Evolutionary conservation across 1,284 basidiomycete species (phyloP).

Genomic region (Malassezia dermatis): DNA sequence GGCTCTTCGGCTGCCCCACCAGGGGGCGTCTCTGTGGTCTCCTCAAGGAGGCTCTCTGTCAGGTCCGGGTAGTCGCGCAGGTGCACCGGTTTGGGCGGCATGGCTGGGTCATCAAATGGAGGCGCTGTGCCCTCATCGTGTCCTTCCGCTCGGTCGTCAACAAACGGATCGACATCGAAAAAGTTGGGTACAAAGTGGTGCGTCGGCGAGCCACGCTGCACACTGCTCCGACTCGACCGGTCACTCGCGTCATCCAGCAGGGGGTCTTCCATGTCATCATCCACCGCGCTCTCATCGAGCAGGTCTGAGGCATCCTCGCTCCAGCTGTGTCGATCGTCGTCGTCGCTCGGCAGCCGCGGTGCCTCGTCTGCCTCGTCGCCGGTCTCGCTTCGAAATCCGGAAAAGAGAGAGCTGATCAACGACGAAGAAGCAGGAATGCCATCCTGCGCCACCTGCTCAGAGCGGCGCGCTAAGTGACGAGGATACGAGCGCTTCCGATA

Average conservation of each 20-base stretch:
- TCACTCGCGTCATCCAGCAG: background rate
- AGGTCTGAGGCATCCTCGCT: slow-evolving; percentile 16
- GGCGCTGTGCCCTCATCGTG: slow-evolving; percentile 14
- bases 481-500: slow-evolving; percentile 24
- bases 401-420: slow-evolving; percentile 39
- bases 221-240: slow-evolving; percentile 9
- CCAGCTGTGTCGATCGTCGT: slow-evolving; percentile 20
- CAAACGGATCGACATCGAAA: slow-evolving; percentile 32
- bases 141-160: slow-evolving; percentile 30
- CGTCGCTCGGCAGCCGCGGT: slow-evolving; percentile 17
- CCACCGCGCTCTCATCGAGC: slow-evolving; percentile 32
- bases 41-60: background rate
- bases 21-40: background rate
- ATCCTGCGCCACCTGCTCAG: slow-evolving; percentile 14
- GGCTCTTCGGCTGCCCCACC: slow-evolving; percentile 11
- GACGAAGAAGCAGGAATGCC: slow-evolving; percentile 12
- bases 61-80: slow-evolving; percentile 16
- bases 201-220: slow-evolving; percentile 6
- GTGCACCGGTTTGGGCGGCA: slow-evolving; percentile 16
- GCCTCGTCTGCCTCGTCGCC: slow-evolving; percentile 22
- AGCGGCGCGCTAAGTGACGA: background rate
- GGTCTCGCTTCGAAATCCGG: slow-evolving; percentile 31
- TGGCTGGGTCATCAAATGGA: slow-evolving; percentile 16
- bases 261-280: slow-evolving; percentile 28
- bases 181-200: slow-evolving; percentile 24